phyloP scores from a whole-genome alignment of 75 land plant genomes.

The Isoetes taiwanensis region DNA sequence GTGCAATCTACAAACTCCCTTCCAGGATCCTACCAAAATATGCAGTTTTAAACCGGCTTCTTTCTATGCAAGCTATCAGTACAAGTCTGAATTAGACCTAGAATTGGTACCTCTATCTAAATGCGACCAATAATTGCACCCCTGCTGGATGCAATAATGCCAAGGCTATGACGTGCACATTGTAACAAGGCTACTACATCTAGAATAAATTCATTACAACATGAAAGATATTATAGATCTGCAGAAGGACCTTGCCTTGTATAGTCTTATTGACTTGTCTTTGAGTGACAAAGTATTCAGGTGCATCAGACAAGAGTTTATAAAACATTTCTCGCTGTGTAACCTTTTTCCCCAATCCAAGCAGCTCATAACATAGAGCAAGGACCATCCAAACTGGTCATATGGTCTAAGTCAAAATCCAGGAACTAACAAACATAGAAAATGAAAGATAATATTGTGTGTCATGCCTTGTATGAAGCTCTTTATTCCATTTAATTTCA shows the following conservation, averaged over 20 bases:
- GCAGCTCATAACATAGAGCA: slow-evolving; percentile 49
- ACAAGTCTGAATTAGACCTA: background rate
- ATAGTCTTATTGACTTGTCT: slow-evolving; percentile 57
- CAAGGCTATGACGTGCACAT: slow-evolving; percentile 85
- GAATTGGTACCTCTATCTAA: slow-evolving; percentile 40
- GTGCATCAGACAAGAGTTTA: slow-evolving; percentile 59
- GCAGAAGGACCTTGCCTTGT: slow-evolving; percentile 40
- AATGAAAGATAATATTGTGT: too few relatives aligned
- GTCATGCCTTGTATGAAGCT: too few relatives aligned
- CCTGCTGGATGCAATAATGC: slow-evolving; percentile 84
- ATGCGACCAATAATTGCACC: slow-evolving; percentile 71
- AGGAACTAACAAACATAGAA: too few relatives aligned
- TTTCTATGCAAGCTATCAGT: background rate
- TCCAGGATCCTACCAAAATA: slow-evolving; percentile 42
- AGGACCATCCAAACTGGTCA: slow-evolving; percentile 96
- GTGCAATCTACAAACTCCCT: slow-evolving; percentile 73
- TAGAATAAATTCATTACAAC: too few relatives aligned
- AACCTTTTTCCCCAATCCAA: slow-evolving; percentile 53
- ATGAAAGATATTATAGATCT: background rate
- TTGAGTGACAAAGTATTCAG: slow-evolving; percentile 51
- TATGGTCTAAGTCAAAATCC: too few relatives aligned
- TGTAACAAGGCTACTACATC: slow-evolving; percentile 81
- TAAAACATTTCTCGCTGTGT: slow-evolving; percentile 89
- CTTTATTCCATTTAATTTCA: too few relatives aligned
- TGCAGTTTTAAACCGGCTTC: background rate